phyloP scores from a whole-genome alignment of 2,329 filamentous ascomycete species.

The Scytalidium sp. region DNA sequence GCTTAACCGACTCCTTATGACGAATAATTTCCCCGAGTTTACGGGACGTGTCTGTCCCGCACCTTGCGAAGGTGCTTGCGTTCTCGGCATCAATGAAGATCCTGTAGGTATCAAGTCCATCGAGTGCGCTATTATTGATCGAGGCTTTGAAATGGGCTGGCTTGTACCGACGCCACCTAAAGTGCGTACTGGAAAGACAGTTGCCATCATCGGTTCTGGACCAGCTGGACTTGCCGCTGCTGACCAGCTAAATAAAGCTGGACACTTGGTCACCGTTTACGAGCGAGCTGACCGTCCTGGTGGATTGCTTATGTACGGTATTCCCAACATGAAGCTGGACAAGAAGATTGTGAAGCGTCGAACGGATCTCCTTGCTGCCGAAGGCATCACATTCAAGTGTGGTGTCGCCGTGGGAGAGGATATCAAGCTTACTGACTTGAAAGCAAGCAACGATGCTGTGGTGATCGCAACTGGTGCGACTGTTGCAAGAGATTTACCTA shows the following conservation, averaged over 20 bases:
- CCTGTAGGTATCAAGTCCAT: slow-evolving; percentile 98
- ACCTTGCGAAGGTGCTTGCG: slow-evolving; percentile 93
- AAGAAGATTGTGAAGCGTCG: slow-evolving; percentile 95
- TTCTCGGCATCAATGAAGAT: slow-evolving; percentile 94
- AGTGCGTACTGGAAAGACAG: slow-evolving; percentile 79
- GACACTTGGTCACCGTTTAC: slow-evolving; percentile 85
- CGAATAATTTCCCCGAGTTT: slow-evolving; percentile 98
- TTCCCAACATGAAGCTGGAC: slow-evolving; percentile 99
- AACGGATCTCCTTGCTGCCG: slow-evolving; percentile 89
- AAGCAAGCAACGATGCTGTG: slow-evolving; percentile 74
- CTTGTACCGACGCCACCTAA: slow-evolving; percentile 81
- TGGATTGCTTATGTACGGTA: slow-evolving; percentile 96
- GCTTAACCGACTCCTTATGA: slow-evolving; percentile 87
- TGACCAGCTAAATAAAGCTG: slow-evolving; percentile 91
- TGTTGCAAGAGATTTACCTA: slow-evolving; percentile 87
- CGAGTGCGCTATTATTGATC: slow-evolving; percentile 96
- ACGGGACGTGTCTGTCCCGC: slow-evolving; percentile 96
- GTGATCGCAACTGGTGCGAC: slow-evolving; percentile 91
- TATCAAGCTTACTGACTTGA: slow-evolving; percentile 67
- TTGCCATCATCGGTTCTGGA: slow-evolving; percentile 89
- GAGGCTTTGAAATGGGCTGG: slow-evolving; percentile 97
- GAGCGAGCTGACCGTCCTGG: slow-evolving; percentile 89
- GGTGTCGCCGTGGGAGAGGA: slow-evolving; percentile 76
- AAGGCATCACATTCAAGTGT: slow-evolving; percentile 81
- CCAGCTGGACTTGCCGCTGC: slow-evolving; percentile 86